Base-by-base conservation (phyloP, 768 basidiomycete species). In the Suillus paluster region DNA sequence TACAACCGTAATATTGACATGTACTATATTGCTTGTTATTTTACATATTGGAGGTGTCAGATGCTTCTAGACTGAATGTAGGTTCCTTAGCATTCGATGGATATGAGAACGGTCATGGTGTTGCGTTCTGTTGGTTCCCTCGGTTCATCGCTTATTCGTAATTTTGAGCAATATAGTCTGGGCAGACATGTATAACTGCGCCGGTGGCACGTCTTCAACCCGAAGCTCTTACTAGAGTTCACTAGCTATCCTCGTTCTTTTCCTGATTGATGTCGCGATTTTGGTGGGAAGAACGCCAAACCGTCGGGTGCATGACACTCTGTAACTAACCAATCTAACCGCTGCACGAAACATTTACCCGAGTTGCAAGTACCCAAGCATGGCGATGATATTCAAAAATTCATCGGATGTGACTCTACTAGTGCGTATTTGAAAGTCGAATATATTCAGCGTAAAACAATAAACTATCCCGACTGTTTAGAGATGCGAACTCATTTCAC, bases 1-100 rank as follows among this genome's bases (percentile, higher is more conserved):
- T 36, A 42, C 45, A 19, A 44, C 60, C 6, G 21, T 39, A 33
- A 59, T 54, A 60, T 57, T 61, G 39, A 11, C 33, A 49, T 54
- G 46, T 41, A 38, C 30, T 30, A 30, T 30, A 30, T 23, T 14
- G 36, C 41, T 38, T 41, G 41, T 5, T 44, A 57, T 44, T 53
- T 44, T 66, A 30, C 55, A 48, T 34, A 48, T 61, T 5, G 49
- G 17, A 36, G 30, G 15, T 17, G 36, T 6, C 5, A 23, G 33
- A 36, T 34, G 19, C n/a, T 52, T 11, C 5, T 8, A 33, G 25
- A 27, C 25, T 49, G 45, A 23, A 21, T 46, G 11, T 14, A n/a
- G 19, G 0, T 11, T 5, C 19, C 17, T 27, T 5, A 17, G 8
- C 10, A 17, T 49, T 27, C 3, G 17, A 8, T 19, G 41, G 10